These are phyloP conservation scores for Tuber magnatum DNA, from an alignment of 495 filamentous ascomycete genomes.

Conservation along the genomic window DNA sequence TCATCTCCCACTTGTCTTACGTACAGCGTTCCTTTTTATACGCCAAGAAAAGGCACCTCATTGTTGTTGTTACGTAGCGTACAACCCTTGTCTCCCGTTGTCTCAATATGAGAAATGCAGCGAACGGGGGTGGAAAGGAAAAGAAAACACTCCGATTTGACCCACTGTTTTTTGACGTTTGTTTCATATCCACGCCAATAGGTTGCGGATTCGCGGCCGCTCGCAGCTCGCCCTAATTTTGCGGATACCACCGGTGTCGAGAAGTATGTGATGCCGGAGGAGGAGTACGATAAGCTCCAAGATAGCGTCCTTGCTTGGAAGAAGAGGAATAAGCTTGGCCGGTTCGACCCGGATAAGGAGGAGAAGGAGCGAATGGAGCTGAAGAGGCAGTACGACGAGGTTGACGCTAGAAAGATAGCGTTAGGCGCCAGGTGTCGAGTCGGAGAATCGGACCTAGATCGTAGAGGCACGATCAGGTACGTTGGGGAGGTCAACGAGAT, in stretches of 20 bases:
- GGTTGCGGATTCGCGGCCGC: constrained; percentile 74
- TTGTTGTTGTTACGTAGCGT: constrained; percentile 18
- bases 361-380: constrained; percentile 63
- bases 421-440: constrained; percentile 60
- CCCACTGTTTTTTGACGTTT: constrained; percentile 27
- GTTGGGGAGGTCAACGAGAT: constrained; percentile 77
- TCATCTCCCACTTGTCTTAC: not conserved
- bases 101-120: constrained; percentile 1
- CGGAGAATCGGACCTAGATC: constrained; percentile 54
- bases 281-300: constrained; percentile 71
- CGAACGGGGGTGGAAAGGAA: constrained; percentile 5
- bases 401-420: constrained; percentile 59
- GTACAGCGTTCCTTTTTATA: constrained; percentile 18
- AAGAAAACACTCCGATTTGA: constrained; percentile 25
- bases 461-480: constrained; percentile 75
- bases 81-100: constrained; percentile 20
- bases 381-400: constrained; percentile 56
- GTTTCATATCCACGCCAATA: constrained; percentile 43
- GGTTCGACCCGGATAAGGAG: constrained; percentile 82
- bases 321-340: constrained; percentile 78
- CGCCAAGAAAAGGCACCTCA: constrained; percentile 6
- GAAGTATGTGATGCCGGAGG: constrained; percentile 75
- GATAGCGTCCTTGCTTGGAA: constrained; percentile 93
- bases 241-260: constrained; percentile 69
- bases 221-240: constrained; percentile 63